Evolutionary conservation across 148 eudicot species (phyloP).

Genomic region (Chenopodium album): DNA sequence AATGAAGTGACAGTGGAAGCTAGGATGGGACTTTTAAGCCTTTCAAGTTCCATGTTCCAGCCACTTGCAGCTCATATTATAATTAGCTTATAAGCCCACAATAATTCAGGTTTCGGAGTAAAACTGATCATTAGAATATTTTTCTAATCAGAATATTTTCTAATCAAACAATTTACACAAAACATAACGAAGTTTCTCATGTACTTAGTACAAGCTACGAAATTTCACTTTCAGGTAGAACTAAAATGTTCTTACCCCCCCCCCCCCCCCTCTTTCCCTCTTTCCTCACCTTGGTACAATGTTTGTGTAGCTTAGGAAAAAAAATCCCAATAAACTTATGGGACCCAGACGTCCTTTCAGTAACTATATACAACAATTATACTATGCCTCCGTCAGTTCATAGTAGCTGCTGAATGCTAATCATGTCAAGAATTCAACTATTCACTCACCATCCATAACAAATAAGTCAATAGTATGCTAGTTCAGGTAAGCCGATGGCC

Average conservation of each 20-base stretch:
- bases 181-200: background rate
- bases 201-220: background rate
- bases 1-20: no score
- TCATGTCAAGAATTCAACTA: no score
- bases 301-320: background rate
- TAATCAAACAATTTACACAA: background rate
- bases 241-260: background rate
- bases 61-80: background rate
- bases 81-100: background rate
- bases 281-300: background rate
- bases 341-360: background rate
- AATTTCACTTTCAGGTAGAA: background rate
- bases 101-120: background rate
- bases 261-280: background rate
- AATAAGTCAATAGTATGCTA: background rate
- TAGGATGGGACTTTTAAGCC: background rate
- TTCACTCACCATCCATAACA: background rate
- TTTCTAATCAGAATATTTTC: no score
- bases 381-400: background rate
- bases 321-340: background rate
- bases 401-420: background rate
- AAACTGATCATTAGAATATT: background rate
- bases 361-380: background rate
- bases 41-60: background rate
- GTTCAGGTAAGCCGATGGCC: background rate